These are phyloP conservation scores for Phialophora verrucosa DNA, from an alignment of 2,329 filamentous ascomycete genomes.

Conservation along the genomic window DNA sequence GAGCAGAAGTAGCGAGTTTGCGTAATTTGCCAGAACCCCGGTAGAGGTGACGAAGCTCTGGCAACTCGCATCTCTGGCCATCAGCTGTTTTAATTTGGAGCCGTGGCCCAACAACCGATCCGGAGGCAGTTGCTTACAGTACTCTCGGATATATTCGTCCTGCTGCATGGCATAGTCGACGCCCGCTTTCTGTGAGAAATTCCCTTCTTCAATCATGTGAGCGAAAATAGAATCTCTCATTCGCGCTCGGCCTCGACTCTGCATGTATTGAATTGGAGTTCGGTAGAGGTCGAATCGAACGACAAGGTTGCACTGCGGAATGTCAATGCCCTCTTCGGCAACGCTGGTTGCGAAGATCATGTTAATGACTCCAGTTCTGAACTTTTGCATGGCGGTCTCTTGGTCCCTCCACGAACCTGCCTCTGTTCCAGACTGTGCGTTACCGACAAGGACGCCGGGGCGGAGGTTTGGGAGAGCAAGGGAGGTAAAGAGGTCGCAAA, in stretches of 20 bases:
- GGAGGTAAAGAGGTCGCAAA: constrained; percentile 69
- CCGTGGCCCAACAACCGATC: constrained; percentile 73
- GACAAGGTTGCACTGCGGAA: constrained; percentile 70
- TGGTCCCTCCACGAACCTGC: constrained; percentile 75
- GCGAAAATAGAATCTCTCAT: constrained; percentile 78
- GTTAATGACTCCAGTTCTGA: constrained; percentile 64
- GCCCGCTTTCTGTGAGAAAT: constrained; percentile 64
- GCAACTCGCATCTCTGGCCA: constrained; percentile 55
- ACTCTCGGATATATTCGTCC: constrained; percentile 66
- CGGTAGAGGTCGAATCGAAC: constrained; percentile 80
- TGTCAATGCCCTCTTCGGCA: constrained; percentile 70
- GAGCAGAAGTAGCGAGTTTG: constrained; percentile 35
- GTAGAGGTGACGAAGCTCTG: constrained; percentile 31
- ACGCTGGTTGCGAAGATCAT: constrained; percentile 69
- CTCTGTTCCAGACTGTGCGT: constrained; percentile 60
- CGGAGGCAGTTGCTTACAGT: constrained; percentile 75
- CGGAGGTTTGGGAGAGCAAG: constrained; percentile 65
- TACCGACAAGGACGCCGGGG: constrained; percentile 69
- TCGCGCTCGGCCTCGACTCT: constrained; percentile 86
- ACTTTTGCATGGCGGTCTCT: constrained; percentile 71
- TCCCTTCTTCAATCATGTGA: constrained; percentile 79
- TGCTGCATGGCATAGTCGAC: constrained; percentile 64
- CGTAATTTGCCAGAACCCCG: constrained; percentile 36
- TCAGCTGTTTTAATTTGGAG: constrained; percentile 61
- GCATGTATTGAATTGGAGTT: constrained; percentile 93